Percentiles rank a stretch among this genome's conserved stretches.
These are phyloP conservation scores for Coccomyxa sp. DNA, from an alignment of 139 green algal species.

Conservation along the genomic window DNA sequence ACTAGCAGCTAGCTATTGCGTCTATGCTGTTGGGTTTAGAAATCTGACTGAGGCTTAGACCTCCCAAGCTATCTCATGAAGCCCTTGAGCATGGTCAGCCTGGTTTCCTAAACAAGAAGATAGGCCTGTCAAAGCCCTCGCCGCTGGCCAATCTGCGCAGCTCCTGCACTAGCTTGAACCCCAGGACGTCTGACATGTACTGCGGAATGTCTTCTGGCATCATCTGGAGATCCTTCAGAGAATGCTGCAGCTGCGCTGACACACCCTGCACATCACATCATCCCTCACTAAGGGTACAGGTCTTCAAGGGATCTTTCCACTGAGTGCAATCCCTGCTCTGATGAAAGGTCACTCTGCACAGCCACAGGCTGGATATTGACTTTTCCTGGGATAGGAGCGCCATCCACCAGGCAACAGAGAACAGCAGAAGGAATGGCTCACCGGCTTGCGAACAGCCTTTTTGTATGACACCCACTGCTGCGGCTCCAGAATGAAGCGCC, in stretches of 20 bases:
- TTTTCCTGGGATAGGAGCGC: background rate
- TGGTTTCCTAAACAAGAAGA: slow-evolving; percentile 23
- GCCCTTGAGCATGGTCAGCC: no score
- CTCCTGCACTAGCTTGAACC: slow-evolving; percentile 50
- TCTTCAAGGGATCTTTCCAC: background rate
- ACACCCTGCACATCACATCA: background rate
- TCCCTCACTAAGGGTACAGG: background rate
- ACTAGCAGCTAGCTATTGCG: no score
- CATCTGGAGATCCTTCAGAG: slow-evolving; percentile 44
- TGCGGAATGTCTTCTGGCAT: slow-evolving; percentile 57
- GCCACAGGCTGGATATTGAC: background rate
- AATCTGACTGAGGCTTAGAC: no score
- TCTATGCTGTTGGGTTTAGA: no score
- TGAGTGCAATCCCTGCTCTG: background rate
- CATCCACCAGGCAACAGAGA: background rate
- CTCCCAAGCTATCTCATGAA: no score
- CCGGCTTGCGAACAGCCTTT: slow-evolving; percentile 57
- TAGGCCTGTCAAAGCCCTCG: slow-evolving; percentile 40
- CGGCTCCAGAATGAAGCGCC: slow-evolving; percentile 83
- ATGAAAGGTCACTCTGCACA: background rate
- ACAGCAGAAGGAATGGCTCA: background rate
- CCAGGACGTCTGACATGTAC: slow-evolving; percentile 41
- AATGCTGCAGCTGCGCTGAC: background rate
- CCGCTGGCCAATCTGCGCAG: slow-evolving; percentile 25
- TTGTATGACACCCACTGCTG: slow-evolving; percentile 87